Evolutionary conservation across 1,284 basidiomycete genomes (phyloP), one percentile per base, ranked within the genome.

Genomic region (Rhodotorula sp.): DNA sequence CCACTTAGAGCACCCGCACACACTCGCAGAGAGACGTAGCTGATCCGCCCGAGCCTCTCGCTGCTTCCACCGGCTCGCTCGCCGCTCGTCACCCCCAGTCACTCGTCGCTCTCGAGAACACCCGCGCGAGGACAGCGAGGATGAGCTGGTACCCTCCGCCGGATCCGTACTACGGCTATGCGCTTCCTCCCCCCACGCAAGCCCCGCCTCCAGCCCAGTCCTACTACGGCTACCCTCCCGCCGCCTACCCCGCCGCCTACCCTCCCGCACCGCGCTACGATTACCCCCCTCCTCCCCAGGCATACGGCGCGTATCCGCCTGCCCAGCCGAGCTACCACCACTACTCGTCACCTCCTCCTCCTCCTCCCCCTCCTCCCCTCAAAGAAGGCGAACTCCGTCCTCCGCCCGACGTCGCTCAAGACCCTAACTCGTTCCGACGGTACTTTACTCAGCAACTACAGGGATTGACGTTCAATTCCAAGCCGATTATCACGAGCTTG

Each of bases 401-500:
- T 1, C 74, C 74, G 22, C 70, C 70, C 24, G 74, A 75, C 53
- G 70, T 74, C 58, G 66, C 53, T 24, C 55, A 59, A 59, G 78
- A 82, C 62, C 85, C 91, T 46, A 85, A 85, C 78, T 84, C 85
- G 47, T 94, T 94, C 81, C 89, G 91, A 75, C 70, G 70, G 59
- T 81, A 79, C 80, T 82, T 80, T 74, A 62, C 86, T 72, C 81
- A 83, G 59, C 89, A 92, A 69, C 87, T 98, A 68, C 84, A 87
- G 77, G 87, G 90, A 75, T 88, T 99, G 71, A 94, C 89, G 53
- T 88, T 95, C 84, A 99, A 99, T 82, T 96, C 94, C 75, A 89
- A 94, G 79, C 91, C 93, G 22, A 89, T 97, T 75, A 99, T 99
- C 77, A 94, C 95, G 81, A 87, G 87, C 71, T 83, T 99, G n/a